phyloP scores from a whole-genome alignment of 2,329 filamentous ascomycete genomes.

The Hortaea sp. region DNA sequence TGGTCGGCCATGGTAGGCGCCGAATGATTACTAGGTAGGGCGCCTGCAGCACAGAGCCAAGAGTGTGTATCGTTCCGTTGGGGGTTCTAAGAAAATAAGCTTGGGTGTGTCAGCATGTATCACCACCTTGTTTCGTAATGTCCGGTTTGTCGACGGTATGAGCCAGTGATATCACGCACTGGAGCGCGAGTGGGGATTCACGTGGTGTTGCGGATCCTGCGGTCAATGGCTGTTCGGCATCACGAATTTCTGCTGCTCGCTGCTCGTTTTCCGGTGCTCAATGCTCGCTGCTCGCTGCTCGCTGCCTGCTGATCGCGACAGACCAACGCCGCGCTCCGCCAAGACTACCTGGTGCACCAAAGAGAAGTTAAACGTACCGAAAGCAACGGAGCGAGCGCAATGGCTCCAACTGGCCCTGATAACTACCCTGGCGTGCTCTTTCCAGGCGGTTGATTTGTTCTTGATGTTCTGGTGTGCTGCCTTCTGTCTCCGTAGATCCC shows the following conservation, averaged over 20 bases:
- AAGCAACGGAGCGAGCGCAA: slow-evolving; percentile 19
- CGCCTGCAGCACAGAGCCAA: background rate
- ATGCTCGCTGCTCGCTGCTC: too few species aligned
- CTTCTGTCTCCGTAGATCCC: background rate
- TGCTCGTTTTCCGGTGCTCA: too few species aligned
- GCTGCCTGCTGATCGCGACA: too few species aligned
- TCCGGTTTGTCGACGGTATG: too few species aligned
- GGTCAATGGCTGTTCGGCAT: too few species aligned
- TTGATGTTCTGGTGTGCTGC: background rate
- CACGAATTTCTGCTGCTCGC: too few species aligned
- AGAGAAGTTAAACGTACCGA: slow-evolving; percentile 15
- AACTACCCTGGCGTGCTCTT: background rate
- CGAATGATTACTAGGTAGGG: slow-evolving; percentile 3
- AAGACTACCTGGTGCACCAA: background rate
- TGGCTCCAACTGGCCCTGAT: slow-evolving; percentile 13
- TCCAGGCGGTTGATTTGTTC: background rate
- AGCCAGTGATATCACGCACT: too few species aligned
- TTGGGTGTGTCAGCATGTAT: too few species aligned
- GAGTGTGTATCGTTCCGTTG: background rate
- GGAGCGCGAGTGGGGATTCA: too few species aligned
- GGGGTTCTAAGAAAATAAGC: background rate
- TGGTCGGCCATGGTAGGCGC: slow-evolving; percentile 56
- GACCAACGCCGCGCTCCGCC: too few species aligned
- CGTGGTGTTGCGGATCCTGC: too few species aligned
- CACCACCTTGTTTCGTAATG: background rate